Evolutionary conservation across 805 yeast genomes (phyloP), one percentile per base, ranked within the genome.

Genomic region (Saccharomycopsis schoenii): DNA sequence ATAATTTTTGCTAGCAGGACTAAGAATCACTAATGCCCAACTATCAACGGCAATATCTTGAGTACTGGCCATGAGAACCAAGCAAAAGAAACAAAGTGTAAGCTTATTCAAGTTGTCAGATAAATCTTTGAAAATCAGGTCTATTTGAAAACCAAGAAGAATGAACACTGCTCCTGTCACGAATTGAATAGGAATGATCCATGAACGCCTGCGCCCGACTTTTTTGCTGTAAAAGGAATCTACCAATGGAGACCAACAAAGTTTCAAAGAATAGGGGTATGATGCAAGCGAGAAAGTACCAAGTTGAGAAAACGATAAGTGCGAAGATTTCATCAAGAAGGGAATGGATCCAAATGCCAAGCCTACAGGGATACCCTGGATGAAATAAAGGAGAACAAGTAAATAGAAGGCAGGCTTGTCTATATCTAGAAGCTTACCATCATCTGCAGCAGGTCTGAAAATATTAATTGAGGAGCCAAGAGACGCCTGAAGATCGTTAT

Each of bases 11-110:
- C 96, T 86, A 34, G 82, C 82, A 29, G 84, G 84, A 17, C 92
- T 83, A 58, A 94, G 76, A 47, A 93, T 83, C 1, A 97, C 94
- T 68, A 94, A 75, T 0, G 98, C 97, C 99, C 99, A 94, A 11
- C 99, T 98, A 74, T 94, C 99, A 24, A 94, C 99, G 0, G 99
- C 98, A 60, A 94, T 94, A 71, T 94, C 99, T 72, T 94, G 99
- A 0, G 99, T 93, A 0, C 98, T 97, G 74, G 97, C 92, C 62
- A 92, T 77, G 61, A 93, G 82, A 39, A 94, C 94, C 62, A 94
- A 75, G 24, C 83, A 65, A 67, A 92, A 88, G 73, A 94, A 94
- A 61, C 83, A 78, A 57, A 76, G 66, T 0, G 98, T 89, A 63
- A 94, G 81, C 2, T 73, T 69, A 14, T 74, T 68, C 62, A 90